phyloP scores from a whole-genome alignment of 768 basidiomycete genomes.

The Boletus reticulatus region DNA sequence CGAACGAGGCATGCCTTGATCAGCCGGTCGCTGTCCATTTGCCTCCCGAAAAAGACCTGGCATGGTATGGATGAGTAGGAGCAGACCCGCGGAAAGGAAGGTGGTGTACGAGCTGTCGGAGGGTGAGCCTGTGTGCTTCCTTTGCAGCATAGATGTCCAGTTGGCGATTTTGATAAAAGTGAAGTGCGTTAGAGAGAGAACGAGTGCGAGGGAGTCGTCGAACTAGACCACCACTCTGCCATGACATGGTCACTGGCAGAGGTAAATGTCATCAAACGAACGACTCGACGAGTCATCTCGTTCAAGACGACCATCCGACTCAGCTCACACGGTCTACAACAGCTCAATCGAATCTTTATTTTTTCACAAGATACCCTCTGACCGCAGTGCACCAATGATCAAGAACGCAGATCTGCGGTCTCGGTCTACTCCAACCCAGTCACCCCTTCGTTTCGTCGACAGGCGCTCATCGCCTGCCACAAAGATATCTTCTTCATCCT shows the following conservation, averaged over 20 bases:
- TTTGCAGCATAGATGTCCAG: constrained; percentile 78
- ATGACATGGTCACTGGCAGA: constrained; percentile 25
- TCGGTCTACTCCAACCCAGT: constrained; percentile 78
- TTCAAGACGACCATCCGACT: not conserved
- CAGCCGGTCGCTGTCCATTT: constrained; percentile 74
- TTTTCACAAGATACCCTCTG: constrained; percentile 61
- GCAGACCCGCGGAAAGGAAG: not conserved
- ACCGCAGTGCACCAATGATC: constrained; percentile 72
- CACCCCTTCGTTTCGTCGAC: constrained; percentile 48
- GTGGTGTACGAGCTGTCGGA: constrained; percentile 70
- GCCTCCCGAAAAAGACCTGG: constrained; percentile 84
- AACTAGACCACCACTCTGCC: constrained; percentile 13
- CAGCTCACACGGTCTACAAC: not conserved
- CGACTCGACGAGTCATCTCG: not conserved
- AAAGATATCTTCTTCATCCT: constrained; percentile 53
- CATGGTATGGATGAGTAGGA: constrained; percentile 4
- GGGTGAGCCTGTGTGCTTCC: constrained; percentile 66
- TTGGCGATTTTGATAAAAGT: constrained; percentile 83
- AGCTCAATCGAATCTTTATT: not conserved
- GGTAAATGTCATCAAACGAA: not conserved
- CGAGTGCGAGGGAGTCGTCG: constrained; percentile 13
- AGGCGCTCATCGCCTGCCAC: constrained; percentile 58
- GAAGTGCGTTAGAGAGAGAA: constrained; percentile 41
- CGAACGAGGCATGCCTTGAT: constrained; percentile 52
- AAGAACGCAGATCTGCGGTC: constrained; percentile 77